Percentiles rank a stretch among this genome's conserved stretches.
phyloP scores from a whole-genome alignment of 148 eudicot genomes.

The Chenopodium berlandieri region DNA sequence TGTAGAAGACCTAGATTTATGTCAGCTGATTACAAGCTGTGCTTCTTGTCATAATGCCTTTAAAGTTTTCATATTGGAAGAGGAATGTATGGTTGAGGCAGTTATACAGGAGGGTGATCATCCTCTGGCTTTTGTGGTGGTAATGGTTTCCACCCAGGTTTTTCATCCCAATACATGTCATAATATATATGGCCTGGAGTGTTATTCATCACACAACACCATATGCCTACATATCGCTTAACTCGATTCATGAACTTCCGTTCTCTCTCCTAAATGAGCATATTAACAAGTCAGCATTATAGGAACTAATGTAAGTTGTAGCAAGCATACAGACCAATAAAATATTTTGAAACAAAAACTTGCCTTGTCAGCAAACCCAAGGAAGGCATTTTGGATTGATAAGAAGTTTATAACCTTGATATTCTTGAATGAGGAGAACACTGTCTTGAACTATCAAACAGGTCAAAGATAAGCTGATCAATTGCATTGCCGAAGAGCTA shows the following conservation, averaged over 20 bases:
- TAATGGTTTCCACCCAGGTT: conserved; percentile 83
- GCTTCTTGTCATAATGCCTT: background rate
- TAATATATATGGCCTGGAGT: conserved; percentile 90
- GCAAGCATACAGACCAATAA: background rate
- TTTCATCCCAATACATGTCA: conserved; percentile 98
- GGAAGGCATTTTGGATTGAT: conserved; percentile 79
- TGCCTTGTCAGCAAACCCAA: conserved; percentile 80
- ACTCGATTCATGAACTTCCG: conserved; percentile 75
- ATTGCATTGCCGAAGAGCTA: background rate
- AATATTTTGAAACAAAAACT: conserved; percentile 1
- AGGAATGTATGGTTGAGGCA: background rate
- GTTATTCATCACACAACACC: conserved; percentile 81
- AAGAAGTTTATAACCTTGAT: conserved; percentile 86
- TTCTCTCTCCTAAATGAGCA: conserved; percentile 52
- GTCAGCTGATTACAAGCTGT: background rate
- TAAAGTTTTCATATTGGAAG: background rate
- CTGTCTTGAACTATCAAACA: conserved; percentile 48
- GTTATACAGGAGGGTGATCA: conserved; percentile 77
- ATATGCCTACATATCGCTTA: conserved; percentile 73
- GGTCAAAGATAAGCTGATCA: background rate
- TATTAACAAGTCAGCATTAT: background rate
- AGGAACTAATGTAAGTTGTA: background rate
- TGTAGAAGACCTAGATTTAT: background rate
- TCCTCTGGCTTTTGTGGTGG: conserved; percentile 83
- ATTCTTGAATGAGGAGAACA: conserved; percentile 57